Evolutionary conservation across 768 basidiomycete genomes (phyloP).

Genomic region (Xerocomellus dryophilus): DNA sequence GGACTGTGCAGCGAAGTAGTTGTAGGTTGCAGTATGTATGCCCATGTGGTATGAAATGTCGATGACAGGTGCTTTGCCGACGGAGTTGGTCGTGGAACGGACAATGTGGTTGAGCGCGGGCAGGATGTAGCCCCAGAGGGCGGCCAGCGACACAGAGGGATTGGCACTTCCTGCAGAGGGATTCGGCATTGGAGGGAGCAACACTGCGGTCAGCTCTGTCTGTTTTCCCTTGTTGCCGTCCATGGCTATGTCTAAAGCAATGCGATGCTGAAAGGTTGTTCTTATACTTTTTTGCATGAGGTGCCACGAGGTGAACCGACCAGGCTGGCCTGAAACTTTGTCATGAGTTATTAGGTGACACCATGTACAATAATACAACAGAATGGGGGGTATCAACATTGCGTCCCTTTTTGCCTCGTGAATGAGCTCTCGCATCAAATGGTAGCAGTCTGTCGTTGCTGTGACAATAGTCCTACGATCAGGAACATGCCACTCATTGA

Average conservation of each 20-base stretch:
- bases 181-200: slow-evolving; percentile 43
- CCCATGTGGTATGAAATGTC: slow-evolving; percentile 72
- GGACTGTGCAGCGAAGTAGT: slow-evolving; percentile 66
- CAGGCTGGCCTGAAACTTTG: too few species aligned
- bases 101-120: slow-evolving; percentile 78
- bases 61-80: slow-evolving; percentile 63
- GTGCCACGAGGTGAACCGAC: too few species aligned
- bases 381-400: too few species aligned
- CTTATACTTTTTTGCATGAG: too few species aligned
- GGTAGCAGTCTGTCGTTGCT: too few species aligned
- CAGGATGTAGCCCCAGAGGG: slow-evolving; percentile 72
- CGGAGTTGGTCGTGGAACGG: slow-evolving; percentile 59
- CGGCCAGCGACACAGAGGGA: slow-evolving; percentile 66
- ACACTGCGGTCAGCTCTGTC: slow-evolving; percentile 10
- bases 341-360: too few species aligned
- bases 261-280: too few species aligned
- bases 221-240: slow-evolving; percentile 25
- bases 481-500: slow-evolving; percentile 76
- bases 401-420: too few species aligned
- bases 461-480: too few species aligned
- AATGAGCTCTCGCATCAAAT: too few species aligned
- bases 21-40: slow-evolving; percentile 82
- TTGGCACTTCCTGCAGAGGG: slow-evolving; percentile 70
- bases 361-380: too few species aligned
- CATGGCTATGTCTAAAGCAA: too few species aligned